A percentile compares a stretch with the other conserved stretches of the same genome.
Conservation (phyloP, 2,329 filamentous ascomycete genomes). For the Beauveria brongniartii region DNA sequence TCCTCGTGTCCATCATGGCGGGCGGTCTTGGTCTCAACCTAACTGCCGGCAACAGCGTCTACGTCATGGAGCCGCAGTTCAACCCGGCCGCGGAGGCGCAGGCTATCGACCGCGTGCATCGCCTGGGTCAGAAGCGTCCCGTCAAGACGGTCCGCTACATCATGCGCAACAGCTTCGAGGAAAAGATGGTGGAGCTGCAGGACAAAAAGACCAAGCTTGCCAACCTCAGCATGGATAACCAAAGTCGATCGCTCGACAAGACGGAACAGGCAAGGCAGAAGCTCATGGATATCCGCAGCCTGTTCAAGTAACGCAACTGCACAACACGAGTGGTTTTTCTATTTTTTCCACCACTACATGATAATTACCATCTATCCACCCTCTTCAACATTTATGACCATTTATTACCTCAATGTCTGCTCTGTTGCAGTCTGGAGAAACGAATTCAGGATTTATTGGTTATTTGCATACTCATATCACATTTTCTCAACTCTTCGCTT, state of each 20-base stretch:
- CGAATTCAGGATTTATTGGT: background rate
- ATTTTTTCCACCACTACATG: background rate
- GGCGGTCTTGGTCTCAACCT: constrained; percentile 89
- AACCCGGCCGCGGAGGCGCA: constrained; percentile 94
- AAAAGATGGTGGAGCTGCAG: constrained; percentile 84
- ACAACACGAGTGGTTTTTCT: background rate
- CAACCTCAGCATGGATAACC: constrained; percentile 70
- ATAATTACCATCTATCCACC: background rate
- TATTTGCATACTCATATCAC: background rate
- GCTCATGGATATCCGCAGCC: constrained; percentile 48
- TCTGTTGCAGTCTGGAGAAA: background rate
- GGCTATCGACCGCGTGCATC: constrained; percentile 86
- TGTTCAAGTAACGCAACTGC: constrained; percentile 39
- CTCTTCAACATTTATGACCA: background rate
- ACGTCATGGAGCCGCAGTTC: constrained; percentile 97
- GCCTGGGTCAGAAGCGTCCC: constrained; percentile 79
- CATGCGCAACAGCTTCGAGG: constrained; percentile 86
- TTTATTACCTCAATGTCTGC: background rate
- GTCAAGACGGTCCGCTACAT: constrained; percentile 85
- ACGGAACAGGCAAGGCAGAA: constrained; percentile 51
- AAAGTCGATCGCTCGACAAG: constrained; percentile 45
- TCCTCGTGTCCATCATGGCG: constrained; percentile 86
- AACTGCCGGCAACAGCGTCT: constrained; percentile 77
- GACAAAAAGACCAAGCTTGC: constrained; percentile 89
- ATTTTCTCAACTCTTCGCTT: constrained; percentile 15